A percentile compares a stretch with the other conserved stretches of the same genome.
phyloP scores from a whole-genome alignment of 139 green algal species.

The Chlamydomonas schloesseri region DNA sequence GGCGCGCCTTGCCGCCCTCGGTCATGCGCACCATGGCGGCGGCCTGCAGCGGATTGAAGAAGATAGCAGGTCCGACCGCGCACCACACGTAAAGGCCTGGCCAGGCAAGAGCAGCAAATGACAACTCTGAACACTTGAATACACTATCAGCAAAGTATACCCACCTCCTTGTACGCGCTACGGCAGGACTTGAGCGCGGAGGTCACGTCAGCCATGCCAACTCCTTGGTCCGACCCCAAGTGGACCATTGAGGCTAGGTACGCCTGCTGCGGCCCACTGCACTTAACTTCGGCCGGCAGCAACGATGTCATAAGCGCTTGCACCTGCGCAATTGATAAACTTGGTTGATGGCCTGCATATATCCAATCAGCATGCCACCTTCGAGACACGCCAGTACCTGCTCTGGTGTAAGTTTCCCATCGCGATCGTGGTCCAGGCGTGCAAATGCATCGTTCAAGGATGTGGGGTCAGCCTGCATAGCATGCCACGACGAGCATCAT shows the following conservation, averaged over 20 bases:
- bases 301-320: neutral
- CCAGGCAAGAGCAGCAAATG: too few species aligned
- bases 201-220: neutral
- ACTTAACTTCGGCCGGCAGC: neutral
- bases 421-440: slow-evolving; percentile 8
- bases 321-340: neutral
- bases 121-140: too few species aligned
- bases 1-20: neutral
- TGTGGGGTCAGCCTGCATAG: neutral
- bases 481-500: too few species aligned
- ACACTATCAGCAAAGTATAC: neutral
- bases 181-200: slow-evolving; percentile 8
- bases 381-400: neutral
- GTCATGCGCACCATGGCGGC: slow-evolving; percentile 21
- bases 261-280: neutral
- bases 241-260: slow-evolving; percentile 14
- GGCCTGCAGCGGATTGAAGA: neutral
- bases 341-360: neutral
- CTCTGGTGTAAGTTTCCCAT: neutral
- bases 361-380: neutral
- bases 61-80: too few species aligned
- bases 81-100: too few species aligned
- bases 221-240: neutral
- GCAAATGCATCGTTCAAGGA: neutral
- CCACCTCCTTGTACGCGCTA: slow-evolving; percentile 28